Evolutionary conservation across 2,329 filamentous ascomycete genomes (phyloP), one percentile per base, ranked within the genome.

Genomic region (Nannizziopsis barbatae): DNA sequence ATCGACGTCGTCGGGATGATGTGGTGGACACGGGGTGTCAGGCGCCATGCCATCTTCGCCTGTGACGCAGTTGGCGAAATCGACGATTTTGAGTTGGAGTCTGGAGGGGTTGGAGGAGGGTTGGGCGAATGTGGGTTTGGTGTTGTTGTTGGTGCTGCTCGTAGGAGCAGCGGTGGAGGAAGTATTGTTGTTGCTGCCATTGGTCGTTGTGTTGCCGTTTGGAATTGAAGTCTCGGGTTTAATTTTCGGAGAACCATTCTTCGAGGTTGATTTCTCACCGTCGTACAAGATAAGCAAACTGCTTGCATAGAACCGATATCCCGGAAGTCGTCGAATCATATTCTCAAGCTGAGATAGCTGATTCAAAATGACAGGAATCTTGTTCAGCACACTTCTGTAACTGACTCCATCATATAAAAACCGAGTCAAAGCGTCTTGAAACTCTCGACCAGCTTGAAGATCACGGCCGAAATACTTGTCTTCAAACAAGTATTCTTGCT

Each of bases 21-120:
- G 76, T 3, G 92, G 92, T 11, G 92, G 92, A 57, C 90, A 95
- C 14, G 72, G 68, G 1, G 73, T 68, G 51, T 79, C 73, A 9
- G 80, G 67, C 1, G 75, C 68, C 2, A 78, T 59, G 43, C 68
- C 63, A 59, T 95, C 88, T 55, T 92, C 84, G 3, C 86, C 85
- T 1, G 89, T 96, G 32, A 96, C 82, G 60, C 90, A 95, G 64
- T 98, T 98, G 54, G 92, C 92, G 70, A 98, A 98, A 66, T 98
- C 92, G 50, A 95, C 90, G 64, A 98, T 93, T 67, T 95, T 95
- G 69, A 98, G 81, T 64, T 95, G 86, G 41, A 75, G 72, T 4
- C 68, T 61, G 5, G 59, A 57, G 32, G 62, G 64, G 40, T 62
- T 68, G 47, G 65, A 63, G 10, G 58, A 60, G 14, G 22, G 22